Base-by-base conservation (phyloP, 345 rosid genomes). In the Clarkia xantiana region DNA sequence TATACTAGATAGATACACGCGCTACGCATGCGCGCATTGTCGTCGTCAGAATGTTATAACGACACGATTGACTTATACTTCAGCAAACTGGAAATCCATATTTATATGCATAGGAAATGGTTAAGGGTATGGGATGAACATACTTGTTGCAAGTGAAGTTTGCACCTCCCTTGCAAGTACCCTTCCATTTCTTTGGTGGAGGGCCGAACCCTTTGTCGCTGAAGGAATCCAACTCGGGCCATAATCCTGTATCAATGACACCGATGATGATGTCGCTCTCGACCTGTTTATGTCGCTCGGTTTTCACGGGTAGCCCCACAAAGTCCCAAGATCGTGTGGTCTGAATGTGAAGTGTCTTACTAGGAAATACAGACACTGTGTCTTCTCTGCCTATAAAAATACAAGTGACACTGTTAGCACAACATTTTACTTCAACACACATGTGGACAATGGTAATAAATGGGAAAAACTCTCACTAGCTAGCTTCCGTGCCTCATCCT, bases 271-370 rank as follows among this genome's bases (percentile, higher is more conserved):
- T 43, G 19, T 63, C 54, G 52, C 58, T 51, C 56, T 51, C 61
- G 2, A 51, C 39, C 0, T 6, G 17, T 0, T 42, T 57, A 16
- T 52, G 53, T 14, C 58, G 22, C 2, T 45, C 47, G 0, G 59
- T 55, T 2, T 20, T 55, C 5, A 18, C 58, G 40, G 49, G 49
- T 15, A 78, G 43, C 7, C 80, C 85, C 61, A 78, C 25, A 45
- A 69, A 69, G 50, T 73, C 72, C 75, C 72, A 74, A 42, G 70
- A 63, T 51, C 61, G 61, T 41, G 70, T 70, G 6, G 75, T 63
- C 46, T 67, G 72, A 14, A 70, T 16, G n/a, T n/a, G n/a, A n/a
- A n/a, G n/a, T n/a, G n/a, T n/a, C n/a, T n/a, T n/a, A n/a, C n/a
- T n/a, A n/a, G 63, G 68, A 43, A 73, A 54, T 14, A 73, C 67